Evolutionary conservation across 108 stramenopile species (phyloP), one percentile per base, ranked within the genome.

Genomic region (Cylindrotheca closterium): DNA sequence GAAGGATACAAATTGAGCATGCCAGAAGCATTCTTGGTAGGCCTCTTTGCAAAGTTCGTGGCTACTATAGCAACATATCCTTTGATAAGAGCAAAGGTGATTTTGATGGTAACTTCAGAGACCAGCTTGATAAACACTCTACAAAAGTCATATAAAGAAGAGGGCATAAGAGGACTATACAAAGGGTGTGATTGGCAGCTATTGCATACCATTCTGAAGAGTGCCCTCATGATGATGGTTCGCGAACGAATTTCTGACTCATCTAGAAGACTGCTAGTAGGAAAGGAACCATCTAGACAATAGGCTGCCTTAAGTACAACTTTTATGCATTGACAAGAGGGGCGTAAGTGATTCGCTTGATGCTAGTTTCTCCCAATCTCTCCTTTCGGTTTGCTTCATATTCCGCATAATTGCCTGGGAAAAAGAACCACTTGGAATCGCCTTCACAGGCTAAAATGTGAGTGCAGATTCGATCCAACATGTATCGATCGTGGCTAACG

Each of bases 371-470:
- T n/a, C 94, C 94, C 45, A 92, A 67, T 57, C 94, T 70, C 47
- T 82, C 42, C 30, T 86, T 31, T 27, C 79, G 67, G 55, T 92
- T 83, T 8, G 75, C 88, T 61, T 91, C 91, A 34, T 95, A 95
- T 51, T 95, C 91, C 8, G 84, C 83, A 75, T 91, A 95, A 60
- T 95, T 95, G 0, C 94, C 94, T n/a, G 88, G 84, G 71, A 89
- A 95, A 58, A 71, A 92, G 55, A 63, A 65, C 67, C 87, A 88
- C 30, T 91, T 86, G 24, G 80, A 80, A 68, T 97, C 95, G 26
- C 94, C 96, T 66, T 98, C 97, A 58, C 96, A 98, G 0, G 96
- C 96, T 4, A 99, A 65, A 45, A 95, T 71, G 67, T 98, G 96
- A 1, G 96, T 99, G 18, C 87, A 85, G 51, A 98, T 73, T 12